Percentiles rank a stretch among this genome's conserved stretches.
These are phyloP conservation scores for Epichloe uncinata DNA, from an alignment of 2,329 filamentous ascomycete species.

Conservation along the genomic window DNA sequence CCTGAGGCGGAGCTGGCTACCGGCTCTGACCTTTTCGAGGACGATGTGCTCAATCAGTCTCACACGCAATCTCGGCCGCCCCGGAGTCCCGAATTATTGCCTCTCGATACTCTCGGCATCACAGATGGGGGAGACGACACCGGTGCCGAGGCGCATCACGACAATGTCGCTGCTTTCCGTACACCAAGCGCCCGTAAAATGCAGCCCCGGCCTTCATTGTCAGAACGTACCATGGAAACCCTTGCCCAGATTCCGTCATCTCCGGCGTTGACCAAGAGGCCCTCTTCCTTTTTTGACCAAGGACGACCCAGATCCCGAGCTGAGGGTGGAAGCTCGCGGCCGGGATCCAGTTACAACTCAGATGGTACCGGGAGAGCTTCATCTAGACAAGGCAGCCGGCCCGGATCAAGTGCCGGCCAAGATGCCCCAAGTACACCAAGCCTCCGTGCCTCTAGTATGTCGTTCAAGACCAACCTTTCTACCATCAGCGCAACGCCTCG, in stretches of 20 bases:
- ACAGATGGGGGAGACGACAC: neutral
- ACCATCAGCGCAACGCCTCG: slow-evolving; percentile 32
- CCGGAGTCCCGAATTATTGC: neutral
- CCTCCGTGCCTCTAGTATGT: slow-evolving; percentile 30
- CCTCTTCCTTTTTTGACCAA: slow-evolving; percentile 59
- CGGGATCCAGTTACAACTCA: slow-evolving; percentile 47
- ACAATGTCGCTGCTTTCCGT: slow-evolving; percentile 7
- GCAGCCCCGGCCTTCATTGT: slow-evolving; percentile 44
- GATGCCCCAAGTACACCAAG: slow-evolving; percentile 23
- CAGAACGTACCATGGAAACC: slow-evolving; percentile 78
- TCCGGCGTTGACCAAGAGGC: slow-evolving; percentile 51
- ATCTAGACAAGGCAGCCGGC: slow-evolving; percentile 38
- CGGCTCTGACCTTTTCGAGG: neutral
- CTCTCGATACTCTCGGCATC: neutral
- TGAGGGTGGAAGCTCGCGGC: slow-evolving; percentile 32
- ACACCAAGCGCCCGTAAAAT: slow-evolving; percentile 12
- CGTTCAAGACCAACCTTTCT: slow-evolving; percentile 30
- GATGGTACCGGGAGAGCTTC: slow-evolving; percentile 41
- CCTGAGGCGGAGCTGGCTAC: neutral
- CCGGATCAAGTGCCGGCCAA: slow-evolving; percentile 39
- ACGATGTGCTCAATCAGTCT: neutral
- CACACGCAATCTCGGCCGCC: neutral
- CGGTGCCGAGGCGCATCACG: slow-evolving; percentile 3
- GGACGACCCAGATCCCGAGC: slow-evolving; percentile 42
- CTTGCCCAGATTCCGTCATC: slow-evolving; percentile 67